Conservation (phyloP, 2,329 filamentous ascomycete genomes). For the Ophiostoma sp. region DNA sequence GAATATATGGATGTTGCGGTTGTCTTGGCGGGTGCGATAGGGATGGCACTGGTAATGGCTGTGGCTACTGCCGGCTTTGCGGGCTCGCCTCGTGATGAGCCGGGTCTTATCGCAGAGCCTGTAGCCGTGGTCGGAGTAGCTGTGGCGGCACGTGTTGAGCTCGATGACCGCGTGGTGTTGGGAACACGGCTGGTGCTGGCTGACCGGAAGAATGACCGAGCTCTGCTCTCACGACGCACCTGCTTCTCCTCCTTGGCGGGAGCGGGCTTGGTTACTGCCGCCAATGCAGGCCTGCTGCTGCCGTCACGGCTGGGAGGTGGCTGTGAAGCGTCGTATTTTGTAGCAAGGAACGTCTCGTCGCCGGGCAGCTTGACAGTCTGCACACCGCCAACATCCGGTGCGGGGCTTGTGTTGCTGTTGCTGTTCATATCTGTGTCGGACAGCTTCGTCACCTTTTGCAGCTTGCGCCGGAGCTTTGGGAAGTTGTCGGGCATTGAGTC, state of each 20-base stretch:
- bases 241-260: constrained; percentile 30
- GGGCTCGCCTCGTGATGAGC: neutral
- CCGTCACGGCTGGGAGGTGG: constrained; percentile 22
- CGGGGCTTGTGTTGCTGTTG: neutral
- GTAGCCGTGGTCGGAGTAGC: neutral
- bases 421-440: constrained; percentile 5
- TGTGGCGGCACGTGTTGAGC: constrained; percentile 17
- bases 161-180: neutral
- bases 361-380: constrained; percentile 25
- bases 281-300: neutral
- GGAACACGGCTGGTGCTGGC: constrained; percentile 22
- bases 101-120: neutral
- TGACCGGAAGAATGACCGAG: constrained; percentile 23
- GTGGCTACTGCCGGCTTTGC: neutral
- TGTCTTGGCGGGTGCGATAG: neutral
- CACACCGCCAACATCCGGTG: constrained; percentile 15
- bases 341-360: constrained; percentile 23
- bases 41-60: neutral
- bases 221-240: constrained; percentile 27
- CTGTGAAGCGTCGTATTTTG: constrained; percentile 23
- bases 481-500: constrained; percentile 6
- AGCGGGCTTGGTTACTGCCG: constrained; percentile 20
- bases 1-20: neutral
- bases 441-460: constrained; percentile 38
- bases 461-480: constrained; percentile 37